A percentile compares a stretch with the other conserved stretches of the same genome.
phyloP scores from a whole-genome alignment of 192 early-diverging fungal genomes.

The Coemansia sp. region DNA sequence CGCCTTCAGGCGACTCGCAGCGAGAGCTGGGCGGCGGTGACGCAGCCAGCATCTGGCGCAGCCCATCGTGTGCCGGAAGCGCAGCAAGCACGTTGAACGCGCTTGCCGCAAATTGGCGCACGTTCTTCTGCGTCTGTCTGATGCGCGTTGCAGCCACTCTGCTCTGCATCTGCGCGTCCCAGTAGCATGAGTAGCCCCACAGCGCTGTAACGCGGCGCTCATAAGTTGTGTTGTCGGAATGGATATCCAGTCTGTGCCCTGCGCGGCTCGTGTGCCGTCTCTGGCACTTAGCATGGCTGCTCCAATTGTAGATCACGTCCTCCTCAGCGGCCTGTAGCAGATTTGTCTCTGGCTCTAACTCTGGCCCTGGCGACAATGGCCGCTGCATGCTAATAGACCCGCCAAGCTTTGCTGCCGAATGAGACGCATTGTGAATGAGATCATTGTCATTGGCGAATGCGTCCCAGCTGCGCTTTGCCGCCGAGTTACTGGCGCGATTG shows the following conservation, averaged over 20 bases:
- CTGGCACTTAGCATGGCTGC: neutral
- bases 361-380: neutral
- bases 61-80: neutral
- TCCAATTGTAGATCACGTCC: conserved; percentile 5
- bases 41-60: neutral
- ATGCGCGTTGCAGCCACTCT: neutral
- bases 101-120: neutral
- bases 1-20: neutral
- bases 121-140: neutral
- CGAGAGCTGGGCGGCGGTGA: neutral
- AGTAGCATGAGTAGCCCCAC: conserved; percentile 33
- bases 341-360: neutral
- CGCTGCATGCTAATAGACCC: neutral
- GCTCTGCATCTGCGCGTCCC: conserved; percentile 5
- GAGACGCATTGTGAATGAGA: neutral
- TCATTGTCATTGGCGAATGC: neutral
- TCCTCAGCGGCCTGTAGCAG: conserved; percentile 10
- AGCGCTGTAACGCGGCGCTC: conserved; percentile 9
- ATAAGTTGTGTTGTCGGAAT: neutral
- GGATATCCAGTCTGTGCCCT: neutral
- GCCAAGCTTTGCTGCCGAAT: neutral
- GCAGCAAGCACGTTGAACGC: neutral
- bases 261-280: neutral
- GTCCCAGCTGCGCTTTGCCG: neutral
- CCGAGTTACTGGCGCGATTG: neutral